Base-by-base conservation (phyloP, 1,284 basidiomycete species). In the Dichomitus squalens region DNA sequence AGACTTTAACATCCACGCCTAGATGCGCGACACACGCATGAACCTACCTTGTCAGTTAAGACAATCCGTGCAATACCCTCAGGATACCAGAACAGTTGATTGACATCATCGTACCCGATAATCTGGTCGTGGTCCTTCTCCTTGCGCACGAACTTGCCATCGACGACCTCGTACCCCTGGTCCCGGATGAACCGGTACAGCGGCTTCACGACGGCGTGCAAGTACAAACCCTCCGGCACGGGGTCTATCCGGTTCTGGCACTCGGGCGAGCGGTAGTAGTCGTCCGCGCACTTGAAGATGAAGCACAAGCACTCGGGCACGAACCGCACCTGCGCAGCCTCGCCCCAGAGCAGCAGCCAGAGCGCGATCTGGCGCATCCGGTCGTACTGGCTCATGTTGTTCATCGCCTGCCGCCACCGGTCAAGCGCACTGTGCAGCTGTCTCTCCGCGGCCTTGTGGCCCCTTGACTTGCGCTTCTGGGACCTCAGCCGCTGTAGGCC, bases 271-370 rank as follows among this genome's bases (percentile, higher is more conserved):
- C 96, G 95, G 75, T 99, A 99, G 76, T 98, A 99, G 76, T 99
- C 96, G 73, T 99, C 96, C 23, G 96, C 97, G 71, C 97, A 99
- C 79, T 99, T 98, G 91, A 99, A 99, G 76, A 99, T 97, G 83
- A 98, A 99, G 77, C 95, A 98, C 53, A 98, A 77, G 70, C 94
- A 96, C 74, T 99, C 96, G 23, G 97, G 96, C 40, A 95, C 86
- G 75, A 98, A 99, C n/a, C 97, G 91, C 49, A 99, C 94, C 72
- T 98, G 95, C 9, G 96, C 97, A 0, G 94, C 96, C 75, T 99
- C 97, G 63, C 97, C 96, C 96, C 97, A 99, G 67, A 94, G 94
- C 38, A 99, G 84, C 34, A 99, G 83, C 74, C 92, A 99, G 3
- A 99, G 85, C 0, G 97, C 97, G 64, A 99, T 89, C 76, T 99